phyloP scores from a whole-genome alignment of 306 rosid species.

The Aeschynomene evenia region DNA sequence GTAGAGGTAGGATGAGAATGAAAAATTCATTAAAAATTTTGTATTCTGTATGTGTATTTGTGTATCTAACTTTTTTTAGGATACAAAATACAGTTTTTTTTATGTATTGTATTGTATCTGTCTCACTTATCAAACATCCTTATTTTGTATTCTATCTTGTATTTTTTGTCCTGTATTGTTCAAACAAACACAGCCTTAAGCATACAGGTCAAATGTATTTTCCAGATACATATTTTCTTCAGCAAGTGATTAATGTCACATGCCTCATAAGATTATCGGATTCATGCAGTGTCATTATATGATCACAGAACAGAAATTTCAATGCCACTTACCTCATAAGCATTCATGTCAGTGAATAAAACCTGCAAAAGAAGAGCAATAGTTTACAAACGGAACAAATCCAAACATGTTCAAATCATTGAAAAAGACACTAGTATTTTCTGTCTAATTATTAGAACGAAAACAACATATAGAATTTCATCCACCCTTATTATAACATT shows the following conservation, averaged over 20 bases:
- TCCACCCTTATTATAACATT: not conserved
- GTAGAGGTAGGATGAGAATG: no score
- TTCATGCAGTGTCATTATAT: not conserved
- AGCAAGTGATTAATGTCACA: slow-evolving; percentile 12
- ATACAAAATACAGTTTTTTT: no score
- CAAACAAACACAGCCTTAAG: no score
- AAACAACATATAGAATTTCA: not conserved
- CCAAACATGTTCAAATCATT: slow-evolving; percentile 4
- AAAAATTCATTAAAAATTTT: no score
- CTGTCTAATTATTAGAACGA: not conserved
- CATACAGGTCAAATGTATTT: not conserved
- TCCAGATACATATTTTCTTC: not conserved
- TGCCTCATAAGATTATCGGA: not conserved
- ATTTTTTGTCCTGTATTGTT: no score
- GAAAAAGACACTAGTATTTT: not conserved
- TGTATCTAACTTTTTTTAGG: no score
- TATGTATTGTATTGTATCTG: no score
- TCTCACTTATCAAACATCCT: no score
- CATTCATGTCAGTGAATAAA: slow-evolving; percentile 80
- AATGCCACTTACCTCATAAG: slow-evolving; percentile 67
- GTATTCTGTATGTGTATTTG: no score
- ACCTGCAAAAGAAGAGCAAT: slow-evolving; percentile 58
- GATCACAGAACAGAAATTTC: not conserved
- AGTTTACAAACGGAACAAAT: not conserved
- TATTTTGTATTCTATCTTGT: no score